Conservation (phyloP, 2,329 filamentous ascomycete species). For the Cyphellophora europaea region DNA sequence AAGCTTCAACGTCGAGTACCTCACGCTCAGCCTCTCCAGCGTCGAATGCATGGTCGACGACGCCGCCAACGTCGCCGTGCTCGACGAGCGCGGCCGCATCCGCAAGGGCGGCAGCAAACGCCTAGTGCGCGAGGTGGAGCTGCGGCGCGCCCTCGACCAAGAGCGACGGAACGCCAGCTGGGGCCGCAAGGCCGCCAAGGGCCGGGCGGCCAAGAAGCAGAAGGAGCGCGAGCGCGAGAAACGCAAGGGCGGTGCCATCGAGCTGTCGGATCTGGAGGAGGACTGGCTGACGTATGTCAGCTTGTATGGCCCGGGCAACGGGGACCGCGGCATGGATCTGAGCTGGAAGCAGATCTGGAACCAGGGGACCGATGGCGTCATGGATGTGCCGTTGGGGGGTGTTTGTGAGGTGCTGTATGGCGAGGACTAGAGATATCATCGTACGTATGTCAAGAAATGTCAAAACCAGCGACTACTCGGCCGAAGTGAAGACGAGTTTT, state of each 20-base stretch:
- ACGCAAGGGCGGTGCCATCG: slow-evolving; percentile 19
- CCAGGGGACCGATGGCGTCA: slow-evolving; percentile 87
- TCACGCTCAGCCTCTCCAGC: slow-evolving; percentile 70
- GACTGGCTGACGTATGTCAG: slow-evolving; percentile 9
- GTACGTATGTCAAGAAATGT: too few relatives aligned
- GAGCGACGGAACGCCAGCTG: slow-evolving; percentile 28
- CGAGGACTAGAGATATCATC: too few relatives aligned
- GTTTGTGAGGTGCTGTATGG: slow-evolving; percentile 94
- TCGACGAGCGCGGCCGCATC: slow-evolving; percentile 61
- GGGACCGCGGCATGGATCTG: slow-evolving; percentile 25
- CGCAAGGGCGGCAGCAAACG: slow-evolving; percentile 31
- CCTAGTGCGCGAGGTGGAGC: slow-evolving; percentile 13
- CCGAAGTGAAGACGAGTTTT: too few relatives aligned
- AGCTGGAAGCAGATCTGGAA: slow-evolving; percentile 83
- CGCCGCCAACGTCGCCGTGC: slow-evolving; percentile 71
- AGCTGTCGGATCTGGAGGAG: slow-evolving; percentile 4
- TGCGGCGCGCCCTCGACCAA: slow-evolving; percentile 21
- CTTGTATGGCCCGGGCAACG: neutral
- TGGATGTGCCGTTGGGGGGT: slow-evolving; percentile 91
- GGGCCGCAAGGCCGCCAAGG: slow-evolving; percentile 28
- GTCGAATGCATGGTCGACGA: slow-evolving; percentile 90
- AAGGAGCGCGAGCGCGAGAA: slow-evolving; percentile 1
- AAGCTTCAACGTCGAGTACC: slow-evolving; percentile 77
- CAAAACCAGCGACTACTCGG: too few relatives aligned
- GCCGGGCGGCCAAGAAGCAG: slow-evolving; percentile 6